Evolutionary conservation across 2,329 filamentous ascomycete genomes (phyloP), one percentile per base, ranked within the genome.

Genomic region (Teratosphaeria pseudoeucalypti): DNA sequence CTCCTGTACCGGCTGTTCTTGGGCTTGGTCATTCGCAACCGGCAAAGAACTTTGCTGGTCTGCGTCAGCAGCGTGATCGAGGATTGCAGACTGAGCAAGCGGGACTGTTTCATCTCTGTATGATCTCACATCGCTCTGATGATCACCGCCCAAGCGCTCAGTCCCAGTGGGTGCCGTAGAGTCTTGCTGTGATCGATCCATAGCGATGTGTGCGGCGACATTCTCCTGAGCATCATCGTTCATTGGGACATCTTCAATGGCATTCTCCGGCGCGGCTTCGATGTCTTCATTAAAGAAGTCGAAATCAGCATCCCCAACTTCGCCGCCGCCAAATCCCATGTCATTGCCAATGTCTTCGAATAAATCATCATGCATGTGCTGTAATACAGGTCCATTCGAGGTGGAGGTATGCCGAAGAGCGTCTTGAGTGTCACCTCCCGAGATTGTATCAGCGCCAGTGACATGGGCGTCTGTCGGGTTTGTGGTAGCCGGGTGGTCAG

Each of bases 291-390:
- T 88, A 65, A 92, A 92, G 72, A 92, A 92, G 70, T 83, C 89
- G 70, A 92, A 92, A 68, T 94, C 89, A 6, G 85, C 88, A 65
- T 94, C 89, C 1, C 87, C 91, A n/a, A 92, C 78, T n/a, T 77
- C 83, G 63, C 84, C 81, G n/a, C 85, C 82, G n/a, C 81, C 85
- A 72, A 89, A 90, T 12, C 85, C 85, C 64, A 88, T 78, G 58
- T 89, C 86, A 23, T 80, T 85, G 68, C 56, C 57, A 55, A 64
- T 57, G 49, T 89, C 87, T 26, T 81, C 85, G 67, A 89, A 89
- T 5, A 90, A 75, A 65, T 86, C 82, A 62, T 85, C 82, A 54
- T 77, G 75, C 32, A 76, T 27, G 81, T 81, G 34, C 62, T 63
- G 64, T 61, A 62, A 60, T 34, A 55, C 26, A 49, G 43, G 43